Conservation (phyloP, 2,329 filamentous ascomycete genomes). For the Sporothrix globosa region DNA sequence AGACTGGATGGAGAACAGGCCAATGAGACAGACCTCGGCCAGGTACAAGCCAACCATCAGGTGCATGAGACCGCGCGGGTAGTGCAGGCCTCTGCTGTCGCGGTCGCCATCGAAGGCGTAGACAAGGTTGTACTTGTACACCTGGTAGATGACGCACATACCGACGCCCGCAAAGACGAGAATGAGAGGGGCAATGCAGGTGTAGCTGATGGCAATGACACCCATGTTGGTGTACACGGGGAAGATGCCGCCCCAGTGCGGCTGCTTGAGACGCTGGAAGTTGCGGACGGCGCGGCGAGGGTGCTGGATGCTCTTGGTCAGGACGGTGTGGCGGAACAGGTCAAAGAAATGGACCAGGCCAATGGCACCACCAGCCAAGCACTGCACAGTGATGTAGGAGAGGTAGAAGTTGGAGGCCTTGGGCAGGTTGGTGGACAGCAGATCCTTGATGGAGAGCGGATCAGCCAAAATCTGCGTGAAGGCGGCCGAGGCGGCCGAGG, state of each 20-base stretch:
- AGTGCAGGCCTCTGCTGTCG: slow-evolving; percentile 87
- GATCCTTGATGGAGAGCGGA: slow-evolving; percentile 56
- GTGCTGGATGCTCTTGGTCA: slow-evolving; percentile 76
- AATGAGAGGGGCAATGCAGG: slow-evolving; percentile 81
- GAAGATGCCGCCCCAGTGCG: slow-evolving; percentile 77
- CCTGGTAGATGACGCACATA: slow-evolving; percentile 77
- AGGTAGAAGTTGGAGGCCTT: slow-evolving; percentile 78
- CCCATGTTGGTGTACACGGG: slow-evolving; percentile 75
- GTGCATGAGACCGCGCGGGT: slow-evolving; percentile 86
- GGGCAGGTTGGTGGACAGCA: slow-evolving; percentile 68
- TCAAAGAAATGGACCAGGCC: slow-evolving; percentile 74
- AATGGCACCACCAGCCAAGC: slow-evolving; percentile 73
- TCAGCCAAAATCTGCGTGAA: slow-evolving; percentile 61
- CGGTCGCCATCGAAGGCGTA: slow-evolving; percentile 78
- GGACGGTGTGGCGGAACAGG: slow-evolving; percentile 49
- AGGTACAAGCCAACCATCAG: slow-evolving; percentile 81
- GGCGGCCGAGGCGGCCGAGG: slow-evolving; percentile 70
- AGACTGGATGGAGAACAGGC: slow-evolving; percentile 73
- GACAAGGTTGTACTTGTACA: slow-evolving; percentile 84
- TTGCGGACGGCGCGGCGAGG: slow-evolving; percentile 77
- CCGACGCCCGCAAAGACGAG: slow-evolving; percentile 78
- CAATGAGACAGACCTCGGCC: slow-evolving; percentile 76
- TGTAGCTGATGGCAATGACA: slow-evolving; percentile 76
- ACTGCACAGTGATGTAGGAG: slow-evolving; percentile 84
- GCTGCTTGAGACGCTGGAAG: slow-evolving; percentile 68